Conservation (phyloP, 805 yeast species). For the Kluyveromyces wickerhamii region DNA sequence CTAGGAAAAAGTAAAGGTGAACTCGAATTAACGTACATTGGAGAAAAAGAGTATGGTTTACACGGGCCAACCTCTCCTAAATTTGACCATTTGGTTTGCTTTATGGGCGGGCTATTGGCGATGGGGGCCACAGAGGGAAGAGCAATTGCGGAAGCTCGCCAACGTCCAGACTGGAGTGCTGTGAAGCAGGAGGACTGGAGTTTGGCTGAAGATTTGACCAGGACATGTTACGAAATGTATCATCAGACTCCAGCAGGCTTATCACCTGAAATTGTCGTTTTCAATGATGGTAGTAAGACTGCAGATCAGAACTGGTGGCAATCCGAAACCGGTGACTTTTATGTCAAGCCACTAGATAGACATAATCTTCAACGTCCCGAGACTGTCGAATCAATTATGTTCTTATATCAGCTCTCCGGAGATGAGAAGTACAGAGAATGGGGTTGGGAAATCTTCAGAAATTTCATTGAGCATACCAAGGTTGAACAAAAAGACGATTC, state of each 20-base stretch:
- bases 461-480: conserved; percentile 53
- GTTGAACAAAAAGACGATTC: conserved; percentile 32
- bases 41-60: conserved; percentile 71
- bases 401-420: conserved; percentile 69
- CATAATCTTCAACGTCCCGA: conserved; percentile 92
- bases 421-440: conserved; percentile 77
- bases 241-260: conserved; percentile 67
- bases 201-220: conserved; percentile 65
- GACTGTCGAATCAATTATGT: conserved; percentile 81
- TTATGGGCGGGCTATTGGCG: conserved; percentile 82
- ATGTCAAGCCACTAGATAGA: conserved; percentile 59
- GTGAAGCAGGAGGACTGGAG: conserved; percentile 54
- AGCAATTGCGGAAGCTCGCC: conserved; percentile 46
- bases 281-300: conserved; percentile 41
- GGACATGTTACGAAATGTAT: conserved; percentile 82
- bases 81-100: conserved; percentile 92
- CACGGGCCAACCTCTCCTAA: conserved; percentile 51
- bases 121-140: conserved; percentile 80
- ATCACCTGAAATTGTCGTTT: conserved; percentile 82
- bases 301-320: conserved; percentile 24
- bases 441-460: conserved; percentile 81
- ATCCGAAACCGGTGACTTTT: conserved; percentile 44
- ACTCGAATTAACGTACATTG: conserved; percentile 52
- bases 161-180: conserved; percentile 48
- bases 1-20: conserved; percentile 53